Base-by-base conservation (phyloP, 495 filamentous ascomycete genomes). In the Neurospora sp. region DNA sequence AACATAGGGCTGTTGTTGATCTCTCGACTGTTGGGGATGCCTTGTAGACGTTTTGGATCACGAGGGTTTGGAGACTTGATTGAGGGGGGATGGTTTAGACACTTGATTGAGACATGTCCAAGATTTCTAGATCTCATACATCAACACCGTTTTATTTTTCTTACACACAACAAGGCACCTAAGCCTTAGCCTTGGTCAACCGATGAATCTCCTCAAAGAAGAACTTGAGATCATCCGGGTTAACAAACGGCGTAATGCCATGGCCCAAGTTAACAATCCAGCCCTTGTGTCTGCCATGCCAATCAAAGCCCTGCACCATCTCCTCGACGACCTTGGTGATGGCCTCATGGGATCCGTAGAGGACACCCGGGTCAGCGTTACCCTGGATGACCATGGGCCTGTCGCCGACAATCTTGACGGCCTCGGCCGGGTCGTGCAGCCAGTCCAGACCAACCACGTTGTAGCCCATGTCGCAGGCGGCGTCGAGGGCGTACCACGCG, bases 381-480 rank as follows among this genome's bases (percentile, higher is more conserved):
- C 96, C 96, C 80, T 99, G 96, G 68, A 99, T 83, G 0, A 92
- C 91, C 22, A 96, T 87, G 14, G 74, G 80, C 74, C 96, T 84
- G 72, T 91, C 86, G 73, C 89, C 87, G 72, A 94, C 93, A 76
- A 93, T 86, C 75, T 86, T 89, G 75, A 91, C 89, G 37, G 96
- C 94, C 75, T 97, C 89, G 6, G 90, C 91, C 5, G 96, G 93
- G 78, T 94, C 93, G 74, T 97, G 93, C 37, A 94, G 88, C 96
- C 96, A 99, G 81, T 99, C 96, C 72, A 99, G 85, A 35, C 96
- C 92, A 69, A 99, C 91, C 40, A 97, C 92, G 75, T 98, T 89
- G 83, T 98, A 99, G 14, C 93, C 94, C 27, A 93, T 89, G 76
- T 93, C 84, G 81, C 94, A 97, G 16, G 94, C 87, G 14, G 92